Base-by-base conservation (phyloP, 2,329 filamentous ascomycete genomes). In the Microcyclospora pomicola region DNA sequence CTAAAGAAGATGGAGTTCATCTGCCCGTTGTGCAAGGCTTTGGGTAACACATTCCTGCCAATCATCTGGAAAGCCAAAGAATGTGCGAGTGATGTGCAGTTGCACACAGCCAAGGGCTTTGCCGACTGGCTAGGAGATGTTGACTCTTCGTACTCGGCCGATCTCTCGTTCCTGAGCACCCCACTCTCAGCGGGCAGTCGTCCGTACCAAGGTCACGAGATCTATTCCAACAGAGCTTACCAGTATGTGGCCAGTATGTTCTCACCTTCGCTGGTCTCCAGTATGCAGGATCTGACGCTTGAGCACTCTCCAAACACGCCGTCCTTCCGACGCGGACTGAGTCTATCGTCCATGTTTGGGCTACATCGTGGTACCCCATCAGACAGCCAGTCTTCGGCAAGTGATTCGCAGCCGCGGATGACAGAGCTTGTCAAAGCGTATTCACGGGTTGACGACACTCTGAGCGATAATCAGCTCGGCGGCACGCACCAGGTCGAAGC, bases 51-150 rank as follows among this genome's bases (percentile, higher is more conserved):
- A 0, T 98, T 98, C 62, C 60, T 98, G 29, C 92, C 92, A 0
- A 85, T 98, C 44, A 78, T 93, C 29, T 98, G 91, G 91, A 92
- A 87, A 56, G 82, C 82, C 16, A 83, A 92, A 49, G 83, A 94
- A 54, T 75, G 77, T 2, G 85, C 87, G 44, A 78, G 84, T 0
- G 80, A 82, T 3, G 69, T 75, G n/a, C 63, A 95, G 30, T 40
- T 56, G 11, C 52, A 57, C 31, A 47, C 55, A 16, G 76, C 5
- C 55, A 68, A 27, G 59, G 59, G 13, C 58, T 88, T 94, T 53
- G 69, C 76, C 3, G 67, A 76, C 0, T 92, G 85, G 65, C 62
- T 93, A 11, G 65, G 41, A 6, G 47, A 46, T n/a, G 71, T 37
- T 66, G 67, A 29, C 69, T 77, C 38, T 15, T 35, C 42, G 37